Base-by-base conservation (phyloP, 2,329 filamentous ascomycete genomes). In the Aspergillus unguis region DNA sequence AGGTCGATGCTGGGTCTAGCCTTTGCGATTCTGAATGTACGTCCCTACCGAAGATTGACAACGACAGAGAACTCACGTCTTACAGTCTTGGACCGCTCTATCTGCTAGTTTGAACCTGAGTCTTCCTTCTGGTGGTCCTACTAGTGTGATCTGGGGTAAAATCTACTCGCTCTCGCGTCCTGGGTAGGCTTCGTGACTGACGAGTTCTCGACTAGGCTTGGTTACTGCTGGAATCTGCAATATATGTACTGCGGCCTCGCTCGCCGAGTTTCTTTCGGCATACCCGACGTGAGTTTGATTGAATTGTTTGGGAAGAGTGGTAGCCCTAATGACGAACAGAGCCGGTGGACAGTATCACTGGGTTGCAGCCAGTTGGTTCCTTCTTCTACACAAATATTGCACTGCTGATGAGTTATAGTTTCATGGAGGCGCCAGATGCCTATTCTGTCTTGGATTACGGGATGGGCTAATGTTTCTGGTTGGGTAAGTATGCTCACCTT, bases 101-200 rank as follows among this genome's bases (percentile, higher is more conserved):
- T 80, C 80, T 2, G 76, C 82, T 1, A 83, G 80, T 50, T 68
- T 85, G 42, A 79, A 77, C 3, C 72, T 86, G 4, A 82, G 83
- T 23, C 74, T 92, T 31, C 85, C 87, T 1, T 86, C 83, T 10
- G 88, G 88, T 38, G 88, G 88, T 0, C 80, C 85, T 23, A 83
- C 81, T 6, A 80, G 85, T 53, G 85, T 91, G 37, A 80, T 92
- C 53, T 92, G 88, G 87, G 88, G 87, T 82, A 61, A 55, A 60
- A 17, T n/a, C n/a, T 1, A 40, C 28, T 11, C 29, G 5, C 23
- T 6, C 29, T 31, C 26, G 40, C 6, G 11, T 11, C 5, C 27
- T 32, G 9, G n/a, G n/a, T 32, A 2, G 32, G 28, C 26, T 45
- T 25, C 5, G 10, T 44, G 28, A 28, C 32, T 44, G 6, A 32